Evolutionary conservation across 805 yeast genomes (phyloP).

Genomic region (Saccharomycopsis oosterbeekiorum): DNA sequence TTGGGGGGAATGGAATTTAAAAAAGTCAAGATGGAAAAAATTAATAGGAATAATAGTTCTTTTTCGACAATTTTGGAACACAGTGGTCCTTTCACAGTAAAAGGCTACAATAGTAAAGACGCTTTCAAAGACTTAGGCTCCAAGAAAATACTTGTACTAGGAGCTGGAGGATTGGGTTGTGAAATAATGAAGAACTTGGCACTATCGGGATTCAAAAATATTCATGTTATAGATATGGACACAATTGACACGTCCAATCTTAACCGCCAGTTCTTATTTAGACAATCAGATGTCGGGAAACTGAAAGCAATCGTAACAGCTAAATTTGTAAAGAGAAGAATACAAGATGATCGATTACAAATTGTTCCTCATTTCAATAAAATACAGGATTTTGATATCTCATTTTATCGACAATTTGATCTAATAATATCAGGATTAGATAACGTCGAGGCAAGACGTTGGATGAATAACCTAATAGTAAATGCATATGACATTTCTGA

Average conservation of each 20-base stretch:
- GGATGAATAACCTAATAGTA: constrained; percentile 69
- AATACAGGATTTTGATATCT: constrained; percentile 52
- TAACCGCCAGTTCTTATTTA: constrained; percentile 66
- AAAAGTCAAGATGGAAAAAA: constrained; percentile 4
- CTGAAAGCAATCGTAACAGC: constrained; percentile 63
- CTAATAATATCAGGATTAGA: constrained; percentile 83
- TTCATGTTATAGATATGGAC: constrained; percentile 74
- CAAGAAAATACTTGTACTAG: constrained; percentile 39
- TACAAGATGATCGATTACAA: constrained; percentile 28
- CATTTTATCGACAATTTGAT: constrained; percentile 58
- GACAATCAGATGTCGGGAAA: constrained; percentile 50
- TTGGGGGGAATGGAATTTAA: not conserved
- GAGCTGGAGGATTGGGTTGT: constrained; percentile 83
- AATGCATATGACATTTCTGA: constrained; percentile 47
- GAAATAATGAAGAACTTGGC: constrained; percentile 68
- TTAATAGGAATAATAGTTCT: constrained; percentile 1
- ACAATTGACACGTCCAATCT: constrained; percentile 68
- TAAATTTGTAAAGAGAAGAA: constrained; percentile 38
- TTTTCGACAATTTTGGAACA: constrained; percentile 1
- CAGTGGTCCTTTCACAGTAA: constrained; percentile 14
- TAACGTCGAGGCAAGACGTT: constrained; percentile 79
- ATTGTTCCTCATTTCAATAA: constrained; percentile 54
- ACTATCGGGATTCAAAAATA: constrained; percentile 52
- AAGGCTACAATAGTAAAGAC: not conserved
- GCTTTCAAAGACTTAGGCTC: constrained; percentile 2